Conservation (phyloP, 305 asterid genomes). For the Plantago coronopus region DNA sequence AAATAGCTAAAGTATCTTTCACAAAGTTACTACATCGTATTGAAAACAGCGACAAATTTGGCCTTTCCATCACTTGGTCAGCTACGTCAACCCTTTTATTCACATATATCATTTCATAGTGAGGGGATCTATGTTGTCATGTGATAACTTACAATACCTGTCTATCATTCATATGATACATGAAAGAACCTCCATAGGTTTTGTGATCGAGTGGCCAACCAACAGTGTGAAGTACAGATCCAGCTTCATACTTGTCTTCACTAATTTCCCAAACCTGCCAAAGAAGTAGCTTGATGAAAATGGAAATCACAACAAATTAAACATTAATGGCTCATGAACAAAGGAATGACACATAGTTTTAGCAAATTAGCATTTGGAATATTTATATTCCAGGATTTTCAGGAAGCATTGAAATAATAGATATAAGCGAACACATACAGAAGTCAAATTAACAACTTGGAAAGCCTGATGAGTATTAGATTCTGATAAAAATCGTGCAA, state of each 20-base stretch:
- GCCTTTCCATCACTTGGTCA: neutral
- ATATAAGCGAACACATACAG: neutral
- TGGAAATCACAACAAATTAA: neutral
- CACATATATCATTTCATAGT: neutral
- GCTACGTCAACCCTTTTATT: neutral
- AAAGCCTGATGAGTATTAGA: too few species aligned
- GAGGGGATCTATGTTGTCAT: slow-evolving; percentile 5
- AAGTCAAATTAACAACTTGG: too few species aligned
- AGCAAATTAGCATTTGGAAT: too few species aligned
- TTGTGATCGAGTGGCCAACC: slow-evolving; percentile 96
- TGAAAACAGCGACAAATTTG: neutral
- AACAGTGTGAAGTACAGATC: slow-evolving; percentile 81
- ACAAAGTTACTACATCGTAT: neutral
- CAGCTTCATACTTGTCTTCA: slow-evolving; percentile 70
- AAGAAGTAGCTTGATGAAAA: slow-evolving; percentile 22
- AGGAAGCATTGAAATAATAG: neutral
- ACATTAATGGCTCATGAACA: neutral
- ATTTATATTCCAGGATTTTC: too few species aligned
- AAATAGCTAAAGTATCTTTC: too few species aligned
- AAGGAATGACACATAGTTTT: neutral
- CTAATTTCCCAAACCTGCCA: slow-evolving; percentile 92
- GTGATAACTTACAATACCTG: slow-evolving; percentile 43
- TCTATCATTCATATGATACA: slow-evolving; percentile 93
- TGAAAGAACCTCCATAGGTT: slow-evolving; percentile 93
- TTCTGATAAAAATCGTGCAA: too few species aligned